Conservation (phyloP, 148 eudicot species). For the Polygonum aviculare region DNA sequence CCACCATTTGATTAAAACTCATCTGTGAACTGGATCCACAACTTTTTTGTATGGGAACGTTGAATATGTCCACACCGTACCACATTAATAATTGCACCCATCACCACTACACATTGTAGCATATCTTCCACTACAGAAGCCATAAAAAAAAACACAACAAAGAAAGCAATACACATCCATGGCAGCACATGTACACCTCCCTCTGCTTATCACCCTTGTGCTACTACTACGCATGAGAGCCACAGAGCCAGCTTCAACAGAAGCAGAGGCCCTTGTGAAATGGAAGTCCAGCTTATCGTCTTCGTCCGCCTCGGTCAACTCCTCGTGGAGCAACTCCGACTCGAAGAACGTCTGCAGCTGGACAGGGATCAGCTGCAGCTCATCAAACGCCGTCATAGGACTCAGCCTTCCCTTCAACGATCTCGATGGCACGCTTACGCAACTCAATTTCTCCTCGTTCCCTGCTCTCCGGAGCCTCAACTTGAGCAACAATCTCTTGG, state of each 20-base stretch:
- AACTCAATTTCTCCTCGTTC: constrained; percentile 21
- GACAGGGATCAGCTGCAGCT: constrained; percentile 18
- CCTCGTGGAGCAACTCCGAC: constrained; percentile 17
- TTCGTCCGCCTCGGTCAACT: background rate
- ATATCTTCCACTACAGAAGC: background rate
- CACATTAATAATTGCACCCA: background rate
- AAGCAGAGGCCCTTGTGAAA: constrained; percentile 7
- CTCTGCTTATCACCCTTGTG: background rate
- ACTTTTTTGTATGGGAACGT: too few relatives aligned
- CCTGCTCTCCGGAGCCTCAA: constrained; percentile 16
- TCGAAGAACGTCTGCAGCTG: constrained; percentile 17
- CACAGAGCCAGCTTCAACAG: background rate
- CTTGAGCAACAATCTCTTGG: constrained; percentile 18
- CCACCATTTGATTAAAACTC: too few relatives aligned
- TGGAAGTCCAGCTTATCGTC: background rate
- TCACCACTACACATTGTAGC: background rate
- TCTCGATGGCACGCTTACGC: constrained; percentile 16
- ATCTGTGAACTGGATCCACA: too few relatives aligned
- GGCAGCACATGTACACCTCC: background rate
- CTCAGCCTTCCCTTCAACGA: constrained; percentile 9
- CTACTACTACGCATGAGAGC: background rate
- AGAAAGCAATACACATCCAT: background rate
- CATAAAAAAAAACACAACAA: background rate
- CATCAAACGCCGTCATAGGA: background rate
- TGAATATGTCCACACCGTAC: background rate